Base-by-base conservation (phyloP, 805 yeast species). In the Saccharomycopsis malanga region DNA sequence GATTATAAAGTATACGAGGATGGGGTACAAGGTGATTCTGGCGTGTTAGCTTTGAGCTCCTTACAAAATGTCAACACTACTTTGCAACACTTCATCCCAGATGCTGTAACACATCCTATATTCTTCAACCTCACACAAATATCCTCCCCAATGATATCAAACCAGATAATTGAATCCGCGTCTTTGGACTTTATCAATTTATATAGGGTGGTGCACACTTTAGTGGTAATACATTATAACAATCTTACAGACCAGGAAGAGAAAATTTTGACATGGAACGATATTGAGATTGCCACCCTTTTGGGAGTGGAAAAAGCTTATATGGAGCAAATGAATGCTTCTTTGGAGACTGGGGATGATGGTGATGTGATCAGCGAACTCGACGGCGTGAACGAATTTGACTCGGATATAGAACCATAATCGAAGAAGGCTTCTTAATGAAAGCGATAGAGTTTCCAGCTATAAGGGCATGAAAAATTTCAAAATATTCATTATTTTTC, bases 91-190 rank as follows among this genome's bases (percentile, higher is more conserved):
- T 75, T 73, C 53, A 60, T 83, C 27, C 85, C 87, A 1, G 67
- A 70, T 25, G 83, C 86, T 7, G 63, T 82, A 42, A 70, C 80
- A 14, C 83, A 82, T 40, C 58, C 73, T 7, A 84, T 79, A 58
- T 76, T 70, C 49, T 71, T 75, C 12, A 64, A 70, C 48, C 60
- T 84, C 32, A 68, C 77, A 51, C 79, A 75, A 46, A 58, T 84
- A 36, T 72, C 81, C 34, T 81, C 87, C 0, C 91, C 93, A 2
- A 58, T 72, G 2, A 67, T 79, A 22, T 80, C 76, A 4, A 77
- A 74, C 56, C 74, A 75, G 20, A 73, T 84, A 4, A 67, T 76
- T 3, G 67, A 71, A 14, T 59, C 64, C 7, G 75, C 84, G 23
- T 72, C 77, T 2, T 46, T 71, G 6, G 64, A 66, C 40, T 77